Conservation (phyloP, 2,329 filamentous ascomycete genomes). For the Calonectria pteridis region DNA sequence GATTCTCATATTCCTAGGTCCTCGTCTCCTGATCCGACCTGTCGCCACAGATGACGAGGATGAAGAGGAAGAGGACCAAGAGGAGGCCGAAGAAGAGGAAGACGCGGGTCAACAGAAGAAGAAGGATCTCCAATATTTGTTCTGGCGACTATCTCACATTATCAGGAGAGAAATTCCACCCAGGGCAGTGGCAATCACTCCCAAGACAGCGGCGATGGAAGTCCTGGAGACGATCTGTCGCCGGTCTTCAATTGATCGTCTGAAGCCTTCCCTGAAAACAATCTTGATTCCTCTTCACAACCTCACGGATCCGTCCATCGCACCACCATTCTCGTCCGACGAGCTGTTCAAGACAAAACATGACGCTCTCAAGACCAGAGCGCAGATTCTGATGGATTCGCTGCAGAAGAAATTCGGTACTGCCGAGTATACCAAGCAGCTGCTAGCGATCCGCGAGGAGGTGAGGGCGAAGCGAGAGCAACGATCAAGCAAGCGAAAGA, state of each 20-base stretch:
- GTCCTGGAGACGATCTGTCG: conserved; percentile 78
- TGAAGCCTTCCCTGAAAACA: conserved; percentile 73
- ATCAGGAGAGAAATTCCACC: conserved; percentile 80
- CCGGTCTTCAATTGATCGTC: conserved; percentile 67
- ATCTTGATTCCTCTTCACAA: conserved; percentile 77
- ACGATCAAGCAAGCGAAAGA: conserved; percentile 85
- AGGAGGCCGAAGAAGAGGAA: conserved; percentile 57
- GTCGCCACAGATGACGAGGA: conserved; percentile 58
- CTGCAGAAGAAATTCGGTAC: conserved; percentile 89
- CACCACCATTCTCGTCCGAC: conserved; percentile 78
- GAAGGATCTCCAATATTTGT: conserved; percentile 75
- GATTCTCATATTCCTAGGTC: conserved; percentile 85
- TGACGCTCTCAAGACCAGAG: conserved; percentile 77
- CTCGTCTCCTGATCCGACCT: conserved; percentile 57
- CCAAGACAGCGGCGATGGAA: conserved; percentile 81
- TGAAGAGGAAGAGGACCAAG: conserved; percentile 49
- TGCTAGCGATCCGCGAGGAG: conserved; percentile 79
- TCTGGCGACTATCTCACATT: conserved; percentile 82
- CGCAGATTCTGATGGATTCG: conserved; percentile 82
- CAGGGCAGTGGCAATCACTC: conserved; percentile 72
- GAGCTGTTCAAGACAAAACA: conserved; percentile 76
- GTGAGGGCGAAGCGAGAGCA: conserved; percentile 80
- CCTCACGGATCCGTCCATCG: conserved; percentile 83
- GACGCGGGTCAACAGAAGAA: conserved; percentile 55
- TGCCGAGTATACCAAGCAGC: conserved; percentile 79